These are phyloP conservation scores for Kwoniella shandongensis DNA, from an alignment of 768 basidiomycete genomes.

Conservation along the genomic window DNA sequence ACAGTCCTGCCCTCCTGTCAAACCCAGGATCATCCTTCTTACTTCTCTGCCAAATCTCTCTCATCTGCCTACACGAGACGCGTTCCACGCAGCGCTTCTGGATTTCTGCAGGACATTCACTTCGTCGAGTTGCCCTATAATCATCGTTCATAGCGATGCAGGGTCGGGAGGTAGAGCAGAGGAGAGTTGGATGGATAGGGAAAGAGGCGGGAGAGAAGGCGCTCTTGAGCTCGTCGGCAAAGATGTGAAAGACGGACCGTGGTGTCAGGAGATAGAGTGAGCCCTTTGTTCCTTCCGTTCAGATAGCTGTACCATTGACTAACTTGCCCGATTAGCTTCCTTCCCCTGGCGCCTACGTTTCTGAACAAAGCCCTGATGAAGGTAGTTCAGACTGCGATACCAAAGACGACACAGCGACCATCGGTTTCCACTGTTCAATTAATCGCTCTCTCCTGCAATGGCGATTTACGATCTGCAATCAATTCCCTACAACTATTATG, in stretches of 20 bases:
- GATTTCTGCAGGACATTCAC: constrained; percentile 58
- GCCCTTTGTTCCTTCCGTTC: constrained; percentile 33
- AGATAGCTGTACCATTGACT: neutral
- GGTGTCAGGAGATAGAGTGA: constrained; percentile 76
- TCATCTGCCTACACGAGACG: constrained; percentile 65
- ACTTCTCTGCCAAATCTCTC: constrained; percentile 91
- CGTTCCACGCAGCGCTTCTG: constrained; percentile 71
- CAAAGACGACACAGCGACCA: constrained; percentile 52
- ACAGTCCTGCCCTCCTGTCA: neutral
- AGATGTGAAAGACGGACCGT: constrained; percentile 68
- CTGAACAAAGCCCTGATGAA: constrained; percentile 73
- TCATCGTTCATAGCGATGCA: constrained; percentile 79
- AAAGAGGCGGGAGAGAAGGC: constrained; percentile 57
- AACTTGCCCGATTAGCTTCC: too few species aligned
- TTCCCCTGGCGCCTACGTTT: constrained; percentile 84
- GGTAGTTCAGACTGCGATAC: constrained; percentile 61
- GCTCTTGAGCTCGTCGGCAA: constrained; percentile 66
- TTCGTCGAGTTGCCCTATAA: constrained; percentile 61
- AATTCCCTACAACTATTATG: constrained; percentile 87
- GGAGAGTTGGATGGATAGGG: constrained; percentile 60
- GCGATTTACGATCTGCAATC: constrained; percentile 89
- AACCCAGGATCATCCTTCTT: constrained; percentile 69
- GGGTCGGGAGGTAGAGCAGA: constrained; percentile 69
- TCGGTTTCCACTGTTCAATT: constrained; percentile 70
- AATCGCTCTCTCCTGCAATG: constrained; percentile 75